phyloP scores from a whole-genome alignment of 345 rosid genomes.

The Brassica incana region DNA sequence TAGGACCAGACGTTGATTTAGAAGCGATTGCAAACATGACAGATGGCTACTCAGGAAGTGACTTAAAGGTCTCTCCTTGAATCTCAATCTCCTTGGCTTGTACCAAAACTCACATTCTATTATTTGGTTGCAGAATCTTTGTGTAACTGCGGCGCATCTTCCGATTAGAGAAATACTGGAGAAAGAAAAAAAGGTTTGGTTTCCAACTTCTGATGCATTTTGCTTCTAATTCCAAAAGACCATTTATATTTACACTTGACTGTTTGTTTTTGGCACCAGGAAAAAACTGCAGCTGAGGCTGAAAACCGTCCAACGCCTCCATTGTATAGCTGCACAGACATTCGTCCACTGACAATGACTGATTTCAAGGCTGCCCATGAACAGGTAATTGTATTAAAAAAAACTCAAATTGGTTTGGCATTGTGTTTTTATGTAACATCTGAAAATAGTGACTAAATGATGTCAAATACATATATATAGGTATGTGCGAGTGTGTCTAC shows the following conservation, averaged over 20 bases:
- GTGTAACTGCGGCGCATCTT: neutral
- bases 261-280: no score
- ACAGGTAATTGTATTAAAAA: slow-evolving; percentile 52
- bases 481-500: slow-evolving; percentile 96
- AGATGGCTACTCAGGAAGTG: neutral
- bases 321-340: slow-evolving; percentile 65
- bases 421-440: neutral
- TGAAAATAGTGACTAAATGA: neutral
- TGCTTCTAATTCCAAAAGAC: neutral
- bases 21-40: neutral
- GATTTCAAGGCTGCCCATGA: slow-evolving; percentile 90
- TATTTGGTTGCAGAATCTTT: neutral
- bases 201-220: neutral
- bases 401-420: neutral
- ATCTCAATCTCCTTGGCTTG: slow-evolving; percentile 12
- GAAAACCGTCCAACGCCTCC: slow-evolving; percentile 71
- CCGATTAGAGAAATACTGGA: neutral
- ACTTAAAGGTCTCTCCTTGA: slow-evolving; percentile 51
- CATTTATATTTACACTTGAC: neutral
- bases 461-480: slow-evolving; percentile 33
- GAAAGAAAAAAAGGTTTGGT: neutral
- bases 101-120: neutral
- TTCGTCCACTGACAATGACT: slow-evolving; percentile 75
- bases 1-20: slow-evolving; percentile 59
- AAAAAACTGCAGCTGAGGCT: slow-evolving; percentile 58